These are phyloP conservation scores for Rhynchospora tenuis DNA, from an alignment of 176 grass and related monocot species.

Conservation along the genomic window DNA sequence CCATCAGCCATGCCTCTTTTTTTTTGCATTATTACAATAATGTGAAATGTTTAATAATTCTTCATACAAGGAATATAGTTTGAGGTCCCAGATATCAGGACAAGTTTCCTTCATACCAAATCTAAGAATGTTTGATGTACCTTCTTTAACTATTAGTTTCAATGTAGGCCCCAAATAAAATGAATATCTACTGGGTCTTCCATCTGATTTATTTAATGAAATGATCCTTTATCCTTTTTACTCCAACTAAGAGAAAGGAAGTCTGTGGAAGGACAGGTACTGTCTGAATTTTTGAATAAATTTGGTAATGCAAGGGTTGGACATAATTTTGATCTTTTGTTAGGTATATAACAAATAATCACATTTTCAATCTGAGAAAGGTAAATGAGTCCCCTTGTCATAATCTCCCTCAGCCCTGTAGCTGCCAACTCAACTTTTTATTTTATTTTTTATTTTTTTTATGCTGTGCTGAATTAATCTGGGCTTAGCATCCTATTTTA, in stretches of 20 bases:
- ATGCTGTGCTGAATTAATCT: neutral
- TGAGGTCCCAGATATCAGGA: neutral
- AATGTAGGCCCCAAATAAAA: neutral
- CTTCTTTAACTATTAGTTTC: neutral
- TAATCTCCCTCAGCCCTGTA: too few relatives aligned
- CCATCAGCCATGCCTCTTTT: neutral
- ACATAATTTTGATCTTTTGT: neutral
- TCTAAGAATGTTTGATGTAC: neutral
- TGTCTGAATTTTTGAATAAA: neutral
- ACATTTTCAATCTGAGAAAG: too few relatives aligned
- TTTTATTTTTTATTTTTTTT: too few relatives aligned
- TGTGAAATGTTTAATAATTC: neutral
- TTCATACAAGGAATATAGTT: neutral
- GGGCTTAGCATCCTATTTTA: neutral
- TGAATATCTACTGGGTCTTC: neutral
- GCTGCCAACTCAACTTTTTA: neutral
- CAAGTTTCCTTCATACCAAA: neutral
- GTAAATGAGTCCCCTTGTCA: too few relatives aligned
- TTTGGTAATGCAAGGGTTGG: neutral
- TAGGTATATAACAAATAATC: neutral
- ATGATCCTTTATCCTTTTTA: neutral
- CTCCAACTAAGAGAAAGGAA: neutral
- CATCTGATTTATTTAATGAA: neutral
- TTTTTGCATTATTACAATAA: neutral
- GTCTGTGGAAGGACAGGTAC: neutral